phyloP scores from a whole-genome alignment of 805 yeast species.

The Candida railenensis region DNA sequence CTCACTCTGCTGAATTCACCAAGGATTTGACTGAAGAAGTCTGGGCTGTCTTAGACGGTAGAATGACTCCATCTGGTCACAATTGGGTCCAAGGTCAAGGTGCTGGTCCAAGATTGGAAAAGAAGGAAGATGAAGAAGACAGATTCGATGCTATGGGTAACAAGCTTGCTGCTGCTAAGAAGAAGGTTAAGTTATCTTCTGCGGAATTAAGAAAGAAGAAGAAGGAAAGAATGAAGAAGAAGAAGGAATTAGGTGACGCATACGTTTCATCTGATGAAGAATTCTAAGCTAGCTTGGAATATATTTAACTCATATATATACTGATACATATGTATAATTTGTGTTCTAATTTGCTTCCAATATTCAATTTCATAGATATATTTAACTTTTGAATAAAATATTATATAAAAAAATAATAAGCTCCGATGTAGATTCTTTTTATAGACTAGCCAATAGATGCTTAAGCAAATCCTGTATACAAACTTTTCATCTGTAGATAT shows the following conservation, averaged over 20 bases:
- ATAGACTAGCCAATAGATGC: too few species aligned
- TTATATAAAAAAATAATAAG: background rate
- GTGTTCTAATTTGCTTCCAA: conserved; percentile 2
- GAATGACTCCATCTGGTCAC: conserved; percentile 99
- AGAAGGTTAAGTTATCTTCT: conserved; percentile 96
- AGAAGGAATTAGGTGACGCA: conserved; percentile 99
- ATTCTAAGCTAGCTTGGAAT: conserved; percentile 24
- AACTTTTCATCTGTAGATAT: background rate
- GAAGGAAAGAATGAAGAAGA: conserved; percentile 99
- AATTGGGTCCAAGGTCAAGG: conserved; percentile 99
- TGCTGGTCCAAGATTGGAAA: conserved; percentile 98
- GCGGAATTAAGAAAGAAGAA: conserved; percentile 99
- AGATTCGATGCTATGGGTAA: conserved; percentile 99
- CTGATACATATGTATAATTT: conserved; percentile 31
- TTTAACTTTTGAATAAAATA: conserved; percentile 4
- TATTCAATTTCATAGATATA: conserved; percentile 5
- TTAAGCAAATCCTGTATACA: background rate
- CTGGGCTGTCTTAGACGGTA: conserved; percentile 99
- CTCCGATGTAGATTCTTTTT: too few species aligned
- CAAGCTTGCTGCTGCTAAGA: conserved; percentile 95
- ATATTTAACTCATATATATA: conserved; percentile 10
- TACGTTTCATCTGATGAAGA: conserved; percentile 94
- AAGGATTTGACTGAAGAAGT: conserved; percentile 99
- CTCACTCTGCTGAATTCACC: conserved; percentile 99
- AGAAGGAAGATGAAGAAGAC: conserved; percentile 97